Percentiles rank a stretch among this genome's conserved stretches.
phyloP scores from a whole-genome alignment of 2,329 filamentous ascomycete species.

The Beauveria rudraprayagi region DNA sequence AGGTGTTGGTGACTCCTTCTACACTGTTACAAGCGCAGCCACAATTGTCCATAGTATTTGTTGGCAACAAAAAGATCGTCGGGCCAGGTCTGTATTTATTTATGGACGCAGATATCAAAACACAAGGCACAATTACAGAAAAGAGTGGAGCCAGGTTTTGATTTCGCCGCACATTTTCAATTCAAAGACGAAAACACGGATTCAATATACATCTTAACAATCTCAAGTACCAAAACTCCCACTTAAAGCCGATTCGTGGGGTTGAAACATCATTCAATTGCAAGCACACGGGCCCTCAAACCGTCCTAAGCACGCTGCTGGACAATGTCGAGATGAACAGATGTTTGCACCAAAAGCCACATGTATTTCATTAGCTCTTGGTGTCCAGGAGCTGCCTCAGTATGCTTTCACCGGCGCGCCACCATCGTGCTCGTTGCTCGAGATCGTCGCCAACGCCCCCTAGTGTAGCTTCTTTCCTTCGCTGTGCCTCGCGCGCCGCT shows the following conservation, averaged over 20 bases:
- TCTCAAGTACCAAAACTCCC: background rate
- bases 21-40: background rate
- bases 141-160: background rate
- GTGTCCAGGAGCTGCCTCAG: constrained; percentile 57
- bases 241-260: background rate
- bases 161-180: background rate
- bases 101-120: no score
- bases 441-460: constrained; percentile 64
- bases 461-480: constrained; percentile 57
- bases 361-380: constrained; percentile 27
- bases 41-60: background rate
- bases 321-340: background rate
- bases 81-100: background rate
- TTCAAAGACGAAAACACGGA: background rate
- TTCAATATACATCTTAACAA: background rate
- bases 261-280: background rate
- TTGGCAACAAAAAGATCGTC: background rate
- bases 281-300: background rate
- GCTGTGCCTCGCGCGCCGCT: constrained; percentile 62
- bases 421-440: constrained; percentile 70
- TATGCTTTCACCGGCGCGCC: constrained; percentile 57
- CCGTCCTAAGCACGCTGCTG: background rate
- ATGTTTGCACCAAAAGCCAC: background rate
- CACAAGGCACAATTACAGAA: background rate
- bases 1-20: background rate